Base-by-base conservation (phyloP, 2,329 filamentous ascomycete genomes). In the Sarocladium oryzae region DNA sequence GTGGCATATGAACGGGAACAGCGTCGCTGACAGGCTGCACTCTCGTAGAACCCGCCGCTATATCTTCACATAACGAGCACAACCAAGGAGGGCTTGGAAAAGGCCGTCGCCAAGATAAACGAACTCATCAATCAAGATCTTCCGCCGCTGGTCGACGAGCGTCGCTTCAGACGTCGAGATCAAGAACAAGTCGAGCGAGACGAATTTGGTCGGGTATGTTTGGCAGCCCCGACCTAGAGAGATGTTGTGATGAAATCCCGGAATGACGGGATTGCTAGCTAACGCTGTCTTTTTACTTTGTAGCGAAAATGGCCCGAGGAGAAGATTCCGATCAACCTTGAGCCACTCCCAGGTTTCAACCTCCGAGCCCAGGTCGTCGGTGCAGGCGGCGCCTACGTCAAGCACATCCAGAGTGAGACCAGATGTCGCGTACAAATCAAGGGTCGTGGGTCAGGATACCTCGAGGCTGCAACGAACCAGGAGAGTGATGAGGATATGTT, bases 241-340 rank as follows among this genome's bases (percentile, higher is more conserved):
- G 18, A 26, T 10, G 13, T 38, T 3, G 36, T 46, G 32, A 40
- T n/a, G n/a, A n/a, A n/a, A n/a, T n/a, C n/a, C n/a, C n/a, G n/a
- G n/a, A n/a, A n/a, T n/a, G n/a, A n/a, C n/a, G n/a, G n/a, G n/a
- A 54, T 55, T 49, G 55, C 52, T 6, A n/a, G 24, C 40, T 45
- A 16, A 45, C 40, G 40, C 10, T 51, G n/a, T n/a, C n/a, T n/a
- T n/a, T n/a, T n/a, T n/a, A n/a, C n/a, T n/a, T n/a, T 35, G 28
- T 58, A 95, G 89, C 89, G 91, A 59, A 99, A 97, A 88, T 99
- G 93, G 93, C 92, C 93, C 1, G 93, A 97, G 64, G 90, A 96
- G 71, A 89, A 88, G 61, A 95, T 99, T 48, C 85, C 89, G 1
- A 91, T 99, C 59, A 83, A 84, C 56, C 82, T 99, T 52, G 93